phyloP scores from a whole-genome alignment of 805 yeast genomes.

The Pichia manshurica region DNA sequence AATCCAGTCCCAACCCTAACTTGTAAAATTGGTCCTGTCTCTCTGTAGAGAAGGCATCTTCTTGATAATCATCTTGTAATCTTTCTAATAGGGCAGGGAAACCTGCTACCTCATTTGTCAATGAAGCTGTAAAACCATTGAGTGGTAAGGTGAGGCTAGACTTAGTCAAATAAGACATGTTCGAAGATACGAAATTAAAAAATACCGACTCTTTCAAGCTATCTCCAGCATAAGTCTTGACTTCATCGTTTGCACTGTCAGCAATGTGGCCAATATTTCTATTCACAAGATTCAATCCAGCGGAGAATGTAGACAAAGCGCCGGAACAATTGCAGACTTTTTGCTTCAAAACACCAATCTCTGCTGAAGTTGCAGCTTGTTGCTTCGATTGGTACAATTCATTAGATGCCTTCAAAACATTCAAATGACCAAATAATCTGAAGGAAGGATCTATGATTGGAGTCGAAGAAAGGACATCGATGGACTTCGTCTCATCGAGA shows the following conservation, averaged over 20 bases:
- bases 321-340: conserved; percentile 14
- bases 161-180: conserved; percentile 33
- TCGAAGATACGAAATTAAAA: conserved; percentile 38
- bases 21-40: conserved; percentile 33
- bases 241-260: conserved; percentile 49
- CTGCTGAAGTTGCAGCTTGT: conserved; percentile 43
- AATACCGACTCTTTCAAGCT: conserved; percentile 51
- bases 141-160: conserved; percentile 38
- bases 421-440: conserved; percentile 42
- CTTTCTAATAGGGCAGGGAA: conserved; percentile 6
- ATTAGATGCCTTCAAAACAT: conserved; percentile 44
- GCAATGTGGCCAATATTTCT: conserved; percentile 48
- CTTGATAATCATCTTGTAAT: conserved; percentile 6
- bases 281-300: conserved; percentile 56
- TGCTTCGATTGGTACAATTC: conserved; percentile 50
- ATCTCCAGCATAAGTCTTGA: conserved; percentile 57
- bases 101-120: conserved; percentile 43
- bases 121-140: conserved; percentile 37
- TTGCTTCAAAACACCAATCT: conserved; percentile 41
- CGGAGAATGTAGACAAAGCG: conserved; percentile 21
- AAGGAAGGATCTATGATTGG: conserved; percentile 43
- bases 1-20: conserved; percentile 27
- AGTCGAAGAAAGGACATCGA: conserved; percentile 41
- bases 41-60: background rate
- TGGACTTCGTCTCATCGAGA: conserved; percentile 45